Percentiles rank a stretch among this genome's conserved stretches.
Conservation (phyloP, 768 basidiomycete genomes). For the Rhizopogon salebrosus region DNA sequence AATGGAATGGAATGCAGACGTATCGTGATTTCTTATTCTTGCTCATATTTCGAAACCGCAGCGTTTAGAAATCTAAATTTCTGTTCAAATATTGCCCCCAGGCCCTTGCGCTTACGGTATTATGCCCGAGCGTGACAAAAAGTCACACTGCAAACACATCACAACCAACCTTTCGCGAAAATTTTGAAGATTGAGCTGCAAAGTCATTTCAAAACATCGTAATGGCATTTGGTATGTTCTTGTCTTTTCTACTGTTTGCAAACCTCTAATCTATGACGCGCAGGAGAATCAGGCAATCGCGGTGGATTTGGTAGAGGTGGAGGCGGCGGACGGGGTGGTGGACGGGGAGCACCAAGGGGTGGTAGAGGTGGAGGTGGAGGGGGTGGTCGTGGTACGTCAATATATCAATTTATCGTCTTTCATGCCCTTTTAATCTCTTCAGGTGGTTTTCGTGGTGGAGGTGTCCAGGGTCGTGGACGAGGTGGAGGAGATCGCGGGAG, state of each 20-base stretch:
- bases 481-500: slow-evolving; percentile 36
- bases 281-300: slow-evolving; percentile 67
- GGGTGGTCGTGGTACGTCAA: slow-evolving; percentile 32
- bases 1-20: too few relatives aligned
- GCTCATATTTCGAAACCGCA: too few relatives aligned
- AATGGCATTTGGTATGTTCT: slow-evolving; percentile 32
- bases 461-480: slow-evolving; percentile 28
- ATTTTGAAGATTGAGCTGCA: neutral
- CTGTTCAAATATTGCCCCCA: too few relatives aligned
- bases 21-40: too few relatives aligned
- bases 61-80: too few relatives aligned
- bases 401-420: slow-evolving; percentile 6
- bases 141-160: neutral
- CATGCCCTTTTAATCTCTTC: slow-evolving; percentile 7
- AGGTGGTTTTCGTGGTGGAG: slow-evolving; percentile 27
- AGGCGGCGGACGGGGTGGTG: slow-evolving; percentile 33
- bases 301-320: slow-evolving; percentile 59
- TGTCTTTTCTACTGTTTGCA: neutral
- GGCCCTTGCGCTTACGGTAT: too few relatives aligned
- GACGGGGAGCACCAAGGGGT: slow-evolving; percentile 33
- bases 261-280: neutral
- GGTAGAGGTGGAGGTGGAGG: slow-evolving; percentile 37
- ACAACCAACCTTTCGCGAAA: neutral
- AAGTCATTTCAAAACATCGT: neutral
- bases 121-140: neutral